Evolutionary conservation across 805 yeast species (phyloP), one percentile per base, ranked within the genome.

Genomic region (Soucietia sequanensis): DNA sequence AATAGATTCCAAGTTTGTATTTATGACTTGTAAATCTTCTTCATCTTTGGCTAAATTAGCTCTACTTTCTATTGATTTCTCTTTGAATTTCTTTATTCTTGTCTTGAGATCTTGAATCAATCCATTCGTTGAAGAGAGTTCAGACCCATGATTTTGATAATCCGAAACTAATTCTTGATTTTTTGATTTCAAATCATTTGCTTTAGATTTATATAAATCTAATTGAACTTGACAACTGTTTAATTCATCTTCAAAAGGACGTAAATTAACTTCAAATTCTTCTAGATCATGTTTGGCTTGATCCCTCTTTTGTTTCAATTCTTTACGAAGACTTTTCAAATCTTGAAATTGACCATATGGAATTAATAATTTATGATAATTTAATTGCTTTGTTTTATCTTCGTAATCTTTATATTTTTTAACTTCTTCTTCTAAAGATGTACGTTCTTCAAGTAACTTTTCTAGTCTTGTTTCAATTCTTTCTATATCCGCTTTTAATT

Each of bases 371-470:
- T 51, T 64, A 51, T 56, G 72, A 41, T 40, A 58, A 13, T 43
- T 58, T 35, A 55, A 55, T 34, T 65, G 73, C 55, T 43, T 53
- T 33, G 52, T 63, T 37, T 78, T 73, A 20, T 60, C 60, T 42
- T 73, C 67, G 41, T 62, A 78, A 27, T 67, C 72, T 42, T 71
- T 60, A 38, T 70, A 49, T 53, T 68, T 46, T 52, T 69, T 32
- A 0, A 77, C 84, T 35, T 71, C 75, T 21, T 62, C 69, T 31
- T 68, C 62, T 23, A 75, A 49, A 12, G 53, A 54, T 9, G 55
- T 64, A 40, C 64, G 69, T 30, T 68, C 70, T 6, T 46, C 48
- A 4, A 51, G 43, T 23, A 78, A 56, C 8, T 51, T 45, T 3
- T 51, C 47, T 14, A 75, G 49, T 26, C 55, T 60, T 3, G 38